Base-by-base conservation (phyloP, 768 basidiomycete species). In the Termitomyces sp. region DNA sequence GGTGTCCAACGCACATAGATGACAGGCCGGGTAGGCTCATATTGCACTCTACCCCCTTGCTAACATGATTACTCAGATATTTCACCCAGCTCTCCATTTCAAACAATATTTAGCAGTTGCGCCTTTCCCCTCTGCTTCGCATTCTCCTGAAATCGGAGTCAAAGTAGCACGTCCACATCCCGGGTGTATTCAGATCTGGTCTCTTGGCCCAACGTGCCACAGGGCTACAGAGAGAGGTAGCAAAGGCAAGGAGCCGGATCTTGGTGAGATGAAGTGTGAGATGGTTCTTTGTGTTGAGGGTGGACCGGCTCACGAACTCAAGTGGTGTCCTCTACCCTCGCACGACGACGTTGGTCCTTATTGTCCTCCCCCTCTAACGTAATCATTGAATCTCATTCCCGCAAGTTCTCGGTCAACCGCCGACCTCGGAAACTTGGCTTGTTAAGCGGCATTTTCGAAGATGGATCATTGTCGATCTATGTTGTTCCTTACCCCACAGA, bases 311-410 rank as follows among this genome's bases (percentile, higher is more conserved):
- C 82, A 86, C 63, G 88, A 91, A 52, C 69, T 95, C 14, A 93
- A 89, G 72, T 98, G 96, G 95, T 95, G 95, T 71, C 96, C 96
- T 3, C 69, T 94, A 32, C 94, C 95, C 0, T 85, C 89, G 18
- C 83, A 92, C 64, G 92, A 93, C 62, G 61, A 67, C 43, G 77
- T 79, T 58, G 57, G 72, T 68, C 3, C 33, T 55, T 20, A 36
- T 49, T 23, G 7, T 54, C 26, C 33, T 28, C 8, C 16, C 38
- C 38, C 48, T 20, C 35, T 16, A 41, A 52, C 33, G 28, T 54
- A 13, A 35, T 20, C 46, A 35, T 57, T 53, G 23, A 43, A 47
- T 6, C 26, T 53, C 38, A 7, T 32, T 16, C 3, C 33, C 33
- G n/a, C 36, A 38, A 67, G 67, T 50, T 43, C n/a, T 36, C 64